phyloP scores from a whole-genome alignment of 208 protist species.

The Trypanosoma caninum region DNA sequence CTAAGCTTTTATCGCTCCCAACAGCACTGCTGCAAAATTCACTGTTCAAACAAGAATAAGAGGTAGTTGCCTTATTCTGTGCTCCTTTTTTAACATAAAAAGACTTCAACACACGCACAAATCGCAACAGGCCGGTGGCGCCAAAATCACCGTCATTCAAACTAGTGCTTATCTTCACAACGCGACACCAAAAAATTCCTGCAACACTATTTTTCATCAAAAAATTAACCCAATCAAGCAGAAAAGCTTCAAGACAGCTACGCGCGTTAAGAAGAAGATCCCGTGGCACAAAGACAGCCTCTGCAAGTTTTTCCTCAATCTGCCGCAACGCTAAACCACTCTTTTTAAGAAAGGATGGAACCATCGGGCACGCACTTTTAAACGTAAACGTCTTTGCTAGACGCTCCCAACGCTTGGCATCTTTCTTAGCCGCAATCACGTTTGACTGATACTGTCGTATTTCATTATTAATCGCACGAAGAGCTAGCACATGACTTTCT shows the following conservation, averaged over 20 bases:
- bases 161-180: slow-evolving; percentile 24
- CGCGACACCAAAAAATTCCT: slow-evolving; percentile 18
- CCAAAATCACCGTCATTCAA: slow-evolving; percentile 30
- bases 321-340: slow-evolving; percentile 25
- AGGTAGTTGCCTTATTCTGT: not conserved
- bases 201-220: slow-evolving; percentile 34
- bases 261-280: slow-evolving; percentile 12
- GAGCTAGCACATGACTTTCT: slow-evolving; percentile 56
- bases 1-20: not conserved
- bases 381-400: slow-evolving; percentile 76
- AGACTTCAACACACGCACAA: slow-evolving; percentile 58
- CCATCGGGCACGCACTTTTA: slow-evolving; percentile 21
- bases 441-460: slow-evolving; percentile 32
- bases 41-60: not conserved
- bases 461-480: slow-evolving; percentile 45
- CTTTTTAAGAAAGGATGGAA: slow-evolving; percentile 37
- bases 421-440: slow-evolving; percentile 22
- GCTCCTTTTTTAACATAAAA: slow-evolving; percentile 26
- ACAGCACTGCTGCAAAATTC: not conserved
- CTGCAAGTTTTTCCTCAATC: slow-evolving; percentile 44
- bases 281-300: not conserved
- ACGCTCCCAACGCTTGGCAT: slow-evolving; percentile 65
- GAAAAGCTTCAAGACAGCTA: slow-evolving; percentile 40
- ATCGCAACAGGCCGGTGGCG: slow-evolving; percentile 33
- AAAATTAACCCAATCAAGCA: slow-evolving; percentile 72